These are phyloP conservation scores for Clitopilus hobsonii DNA, from an alignment of 768 basidiomycete species.

Conservation along the genomic window DNA sequence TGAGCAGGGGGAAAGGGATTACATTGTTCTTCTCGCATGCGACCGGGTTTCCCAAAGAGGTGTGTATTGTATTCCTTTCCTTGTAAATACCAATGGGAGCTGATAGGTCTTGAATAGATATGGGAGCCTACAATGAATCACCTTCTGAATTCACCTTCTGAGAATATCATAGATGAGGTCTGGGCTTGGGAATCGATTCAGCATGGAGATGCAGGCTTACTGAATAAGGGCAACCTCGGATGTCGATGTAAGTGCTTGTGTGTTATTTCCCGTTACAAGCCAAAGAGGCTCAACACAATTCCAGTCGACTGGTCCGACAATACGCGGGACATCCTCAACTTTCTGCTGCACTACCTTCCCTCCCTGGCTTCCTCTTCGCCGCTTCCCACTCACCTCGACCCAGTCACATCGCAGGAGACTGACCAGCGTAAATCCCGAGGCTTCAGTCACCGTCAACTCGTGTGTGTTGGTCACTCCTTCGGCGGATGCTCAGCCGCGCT, in stretches of 20 bases:
- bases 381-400: slow-evolving; percentile 52
- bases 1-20: slow-evolving; percentile 35
- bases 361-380: slow-evolving; percentile 19
- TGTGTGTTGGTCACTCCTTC: slow-evolving; percentile 80
- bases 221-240: slow-evolving; percentile 58
- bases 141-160: slow-evolving; percentile 41
- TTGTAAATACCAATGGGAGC: not conserved
- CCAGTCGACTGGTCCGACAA: slow-evolving; percentile 79
- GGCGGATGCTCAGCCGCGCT: slow-evolving; percentile 72
- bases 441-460: slow-evolving; percentile 45
- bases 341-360: slow-evolving; percentile 67
- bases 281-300: not conserved
- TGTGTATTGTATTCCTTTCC: slow-evolving; percentile 19
- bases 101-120: slow-evolving; percentile 38
- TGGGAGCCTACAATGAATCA: slow-evolving; percentile 68
- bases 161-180: slow-evolving; percentile 50
- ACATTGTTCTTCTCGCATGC: slow-evolving; percentile 81
- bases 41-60: slow-evolving; percentile 89
- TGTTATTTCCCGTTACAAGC: not conserved
- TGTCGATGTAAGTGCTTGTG: slow-evolving; percentile 46
- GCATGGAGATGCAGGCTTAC: slow-evolving; percentile 77
- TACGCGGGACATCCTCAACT: slow-evolving; percentile 72
- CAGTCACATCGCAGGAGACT: slow-evolving; percentile 38
- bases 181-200: slow-evolving; percentile 84
- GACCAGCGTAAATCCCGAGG: slow-evolving; percentile 40